Evolutionary conservation across 371 early-diverging fungal genomes (phyloP), one percentile per base, ranked within the genome.

Genomic region (Rhizopus arrhizus): DNA sequence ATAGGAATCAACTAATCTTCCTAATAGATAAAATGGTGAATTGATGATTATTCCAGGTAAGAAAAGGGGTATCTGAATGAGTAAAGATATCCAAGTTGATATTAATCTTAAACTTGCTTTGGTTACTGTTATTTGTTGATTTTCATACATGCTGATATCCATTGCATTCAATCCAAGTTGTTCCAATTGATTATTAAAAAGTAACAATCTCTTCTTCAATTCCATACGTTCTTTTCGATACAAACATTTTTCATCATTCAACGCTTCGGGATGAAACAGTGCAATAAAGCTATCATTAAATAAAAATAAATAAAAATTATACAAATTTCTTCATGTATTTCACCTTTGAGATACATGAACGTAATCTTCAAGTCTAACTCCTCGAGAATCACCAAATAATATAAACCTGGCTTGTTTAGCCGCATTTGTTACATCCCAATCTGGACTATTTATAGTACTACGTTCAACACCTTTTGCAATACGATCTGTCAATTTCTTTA

Each of bases 41-140:
- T 83, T 82, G 61, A 85, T 74, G 42, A 78, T 64, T 13, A 83
- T 66, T 50, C 80, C 82, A 8, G 85, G 85, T 58, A 85, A 62
- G 58, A 81, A 82, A 31, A 85, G 58, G 47, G 85, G 85, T 38
- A 85, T 66, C 53, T 82, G 81, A 45, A 77, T 45, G 1, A 72
- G 34, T 11, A 82, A 65, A 7, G 68, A 62, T 2, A 66, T 64
- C 61, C 76, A 70, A 9, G 73, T 72, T 4, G 74, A 70, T 32
- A 75, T 31, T 7, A 82, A 56, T 29, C 77, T 56, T 16, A 79
- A 43, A 0, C 70, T 41, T 3, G 80, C 81, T 33, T 70, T 56
- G 5, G 62, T 53, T 12, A 70, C 52, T 8, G 77, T 72, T 35
- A 84, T 75, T 13, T 73, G 69, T 28, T 73, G 66, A 16, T 74